Conservation (phyloP, 768 basidiomycete genomes). For the Leccinum uliginosum region DNA sequence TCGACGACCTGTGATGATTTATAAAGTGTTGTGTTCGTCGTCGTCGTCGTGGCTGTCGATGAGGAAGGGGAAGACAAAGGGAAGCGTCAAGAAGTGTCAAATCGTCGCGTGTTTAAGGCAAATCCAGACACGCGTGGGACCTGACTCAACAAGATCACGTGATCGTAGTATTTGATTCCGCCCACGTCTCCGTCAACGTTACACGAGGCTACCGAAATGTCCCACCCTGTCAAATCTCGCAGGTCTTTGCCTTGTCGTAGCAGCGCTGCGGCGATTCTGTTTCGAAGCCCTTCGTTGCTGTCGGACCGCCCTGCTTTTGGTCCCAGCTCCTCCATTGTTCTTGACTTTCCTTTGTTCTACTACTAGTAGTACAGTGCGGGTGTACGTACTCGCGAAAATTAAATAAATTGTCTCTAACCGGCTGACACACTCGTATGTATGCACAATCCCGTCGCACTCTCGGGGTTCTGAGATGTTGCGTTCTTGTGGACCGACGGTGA, state of each 20-base stretch:
- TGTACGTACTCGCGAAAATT: conserved; percentile 11
- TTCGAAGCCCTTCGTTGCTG: not conserved
- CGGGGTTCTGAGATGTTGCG: not conserved
- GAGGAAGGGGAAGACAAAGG: conserved; percentile 13
- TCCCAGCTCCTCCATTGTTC: conserved; percentile 20
- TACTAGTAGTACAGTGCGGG: not conserved
- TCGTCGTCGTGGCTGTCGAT: not conserved
- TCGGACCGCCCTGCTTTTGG: conserved; percentile 7
- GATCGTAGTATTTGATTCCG: conserved; percentile 27
- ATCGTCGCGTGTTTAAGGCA: conserved; percentile 28
- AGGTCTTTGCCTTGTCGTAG: not conserved
- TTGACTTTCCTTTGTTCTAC: conserved; percentile 11
- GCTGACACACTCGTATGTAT: not conserved
- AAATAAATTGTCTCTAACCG: not conserved
- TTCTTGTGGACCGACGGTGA: not conserved
- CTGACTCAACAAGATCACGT: conserved; percentile 33
- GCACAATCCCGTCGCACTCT: not conserved
- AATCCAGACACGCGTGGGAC: conserved; percentile 27
- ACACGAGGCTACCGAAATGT: conserved; percentile 30
- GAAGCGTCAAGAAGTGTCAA: conserved; percentile 6
- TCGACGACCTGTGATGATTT: conserved; percentile 8
- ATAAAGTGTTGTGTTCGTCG: not conserved
- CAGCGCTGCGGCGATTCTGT: not conserved
- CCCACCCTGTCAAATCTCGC: not conserved
- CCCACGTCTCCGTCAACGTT: conserved; percentile 30